Evolutionary conservation across 305 asterid genomes (phyloP).

Genomic region (Withania somnifera): DNA sequence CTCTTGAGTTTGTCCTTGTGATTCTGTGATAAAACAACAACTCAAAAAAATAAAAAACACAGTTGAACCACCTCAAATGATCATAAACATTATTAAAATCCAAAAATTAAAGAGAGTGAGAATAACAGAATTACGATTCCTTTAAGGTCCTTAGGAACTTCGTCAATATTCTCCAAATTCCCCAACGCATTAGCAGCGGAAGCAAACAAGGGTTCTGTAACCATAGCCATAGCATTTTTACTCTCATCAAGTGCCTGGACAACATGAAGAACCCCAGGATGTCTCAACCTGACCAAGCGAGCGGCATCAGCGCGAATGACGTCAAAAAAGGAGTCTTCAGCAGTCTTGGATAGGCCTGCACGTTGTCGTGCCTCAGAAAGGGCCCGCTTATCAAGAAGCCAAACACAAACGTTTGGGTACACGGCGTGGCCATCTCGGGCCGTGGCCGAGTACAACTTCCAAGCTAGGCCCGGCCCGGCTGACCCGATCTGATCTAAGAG

Average conservation of each 20-base stretch:
- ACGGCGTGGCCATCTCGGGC: conserved; percentile 60
- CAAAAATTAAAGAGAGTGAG: too few species aligned
- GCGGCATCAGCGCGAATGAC: conserved; percentile 78
- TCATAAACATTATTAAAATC: too few species aligned
- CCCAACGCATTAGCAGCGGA: conserved; percentile 79
- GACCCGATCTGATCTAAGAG: conserved; percentile 84
- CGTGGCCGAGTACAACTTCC: conserved; percentile 81
- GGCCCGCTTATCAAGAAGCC: conserved; percentile 78
- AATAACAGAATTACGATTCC: too few species aligned
- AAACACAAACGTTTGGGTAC: conserved; percentile 79
- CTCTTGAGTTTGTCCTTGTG: too few species aligned
- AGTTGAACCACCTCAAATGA: not conserved
- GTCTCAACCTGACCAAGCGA: conserved; percentile 80
- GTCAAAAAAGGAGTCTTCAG: conserved; percentile 77
- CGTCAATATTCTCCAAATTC: conserved; percentile 49
- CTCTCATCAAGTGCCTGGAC: conserved; percentile 90
- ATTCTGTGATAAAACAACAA: not conserved
- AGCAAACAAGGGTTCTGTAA: conserved; percentile 57
- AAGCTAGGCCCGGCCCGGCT: conserved; percentile 78
- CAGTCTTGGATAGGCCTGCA: conserved; percentile 74
- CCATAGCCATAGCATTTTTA: conserved; percentile 87
- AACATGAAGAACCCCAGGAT: conserved; percentile 94
- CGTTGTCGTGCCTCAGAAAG: conserved; percentile 65
- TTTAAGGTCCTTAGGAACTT: conserved; percentile 62
- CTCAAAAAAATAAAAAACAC: not conserved